Percentiles rank a stretch among this genome's conserved stretches.
phyloP scores from a whole-genome alignment of 495 filamentous ascomycete genomes.

The Tetracladium setigerum region DNA sequence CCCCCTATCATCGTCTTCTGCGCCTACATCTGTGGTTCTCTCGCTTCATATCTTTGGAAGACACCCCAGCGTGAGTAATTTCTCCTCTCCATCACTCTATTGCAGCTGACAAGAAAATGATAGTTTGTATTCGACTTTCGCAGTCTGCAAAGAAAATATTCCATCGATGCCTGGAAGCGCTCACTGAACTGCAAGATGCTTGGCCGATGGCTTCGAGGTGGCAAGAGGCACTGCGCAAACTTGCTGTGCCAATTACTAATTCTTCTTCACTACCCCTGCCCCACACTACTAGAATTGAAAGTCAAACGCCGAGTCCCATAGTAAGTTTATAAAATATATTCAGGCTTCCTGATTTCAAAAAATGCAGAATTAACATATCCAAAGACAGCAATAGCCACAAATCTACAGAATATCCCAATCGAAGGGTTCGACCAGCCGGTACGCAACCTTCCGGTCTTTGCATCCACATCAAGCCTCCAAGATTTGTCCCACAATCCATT shows the following conservation, averaged over 20 bases:
- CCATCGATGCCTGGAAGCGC: not conserved
- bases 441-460: too few relatives aligned
- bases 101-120: not conserved
- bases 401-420: too few relatives aligned
- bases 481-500: too few relatives aligned
- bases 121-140: not conserved
- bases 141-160: not conserved
- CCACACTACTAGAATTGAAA: too few relatives aligned
- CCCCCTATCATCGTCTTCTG: constrained; percentile 46
- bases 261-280: not conserved
- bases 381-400: too few relatives aligned
- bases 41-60: constrained; percentile 33
- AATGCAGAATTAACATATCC: too few relatives aligned
- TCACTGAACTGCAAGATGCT: constrained; percentile 1
- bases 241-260: not conserved
- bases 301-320: too few relatives aligned
- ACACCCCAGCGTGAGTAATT: not conserved
- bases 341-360: too few relatives aligned
- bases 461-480: too few relatives aligned
- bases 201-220: constrained; percentile 1
- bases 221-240: not conserved
- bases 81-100: not conserved
- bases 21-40: constrained; percentile 41
- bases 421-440: too few relatives aligned
- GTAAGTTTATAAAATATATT: too few relatives aligned